A percentile compares a stretch with the other conserved stretches of the same genome.
Evolutionary conservation across 1,139 yeast genomes (phyloP).

Genomic region (Candida sanyaensis): DNA sequence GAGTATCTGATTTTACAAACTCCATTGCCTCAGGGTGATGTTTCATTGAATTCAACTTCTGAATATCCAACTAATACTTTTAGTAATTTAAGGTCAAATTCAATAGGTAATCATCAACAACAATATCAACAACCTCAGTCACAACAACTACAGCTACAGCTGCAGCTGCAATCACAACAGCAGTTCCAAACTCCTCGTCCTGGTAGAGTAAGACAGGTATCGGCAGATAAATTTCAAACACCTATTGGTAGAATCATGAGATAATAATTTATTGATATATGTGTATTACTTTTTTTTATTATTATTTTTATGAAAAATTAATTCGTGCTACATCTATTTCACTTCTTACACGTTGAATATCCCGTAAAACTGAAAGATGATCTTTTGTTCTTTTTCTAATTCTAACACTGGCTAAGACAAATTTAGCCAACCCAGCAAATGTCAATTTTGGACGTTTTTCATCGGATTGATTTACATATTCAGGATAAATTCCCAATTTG

Average conservation of each 20-base stretch:
- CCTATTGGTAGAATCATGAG: conserved; percentile 44
- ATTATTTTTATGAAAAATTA: conserved; percentile 1
- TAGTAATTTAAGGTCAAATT: conserved; percentile 21
- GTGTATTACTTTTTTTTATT: too few relatives aligned
- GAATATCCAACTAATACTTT: conserved; percentile 34
- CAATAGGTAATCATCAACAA: conserved; percentile 14
- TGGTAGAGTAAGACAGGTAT: conserved; percentile 39
- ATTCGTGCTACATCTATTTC: conserved; percentile 8
- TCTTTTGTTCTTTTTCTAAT: conserved; percentile 42
- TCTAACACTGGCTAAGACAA: conserved; percentile 59
- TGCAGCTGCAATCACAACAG: conserved; percentile 14
- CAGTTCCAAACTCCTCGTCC: conserved; percentile 42
- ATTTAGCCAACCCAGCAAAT: conserved; percentile 43
- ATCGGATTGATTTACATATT: conserved; percentile 16
- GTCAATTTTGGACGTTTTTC: conserved; percentile 22
- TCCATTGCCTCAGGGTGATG: conserved; percentile 9
- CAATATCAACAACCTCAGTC: not conserved
- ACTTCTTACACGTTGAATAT: conserved; percentile 1
- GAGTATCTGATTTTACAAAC: conserved; percentile 3
- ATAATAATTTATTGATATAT: conserved; percentile 9
- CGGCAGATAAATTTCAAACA: conserved; percentile 46
- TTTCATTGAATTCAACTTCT: conserved; percentile 21
- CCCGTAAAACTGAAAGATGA: not conserved
- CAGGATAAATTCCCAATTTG: conserved; percentile 54
- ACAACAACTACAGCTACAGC: conserved; percentile 8